Base-by-base conservation (phyloP, 2,329 filamentous ascomycete species). In the Colletotrichum costaricense region DNA sequence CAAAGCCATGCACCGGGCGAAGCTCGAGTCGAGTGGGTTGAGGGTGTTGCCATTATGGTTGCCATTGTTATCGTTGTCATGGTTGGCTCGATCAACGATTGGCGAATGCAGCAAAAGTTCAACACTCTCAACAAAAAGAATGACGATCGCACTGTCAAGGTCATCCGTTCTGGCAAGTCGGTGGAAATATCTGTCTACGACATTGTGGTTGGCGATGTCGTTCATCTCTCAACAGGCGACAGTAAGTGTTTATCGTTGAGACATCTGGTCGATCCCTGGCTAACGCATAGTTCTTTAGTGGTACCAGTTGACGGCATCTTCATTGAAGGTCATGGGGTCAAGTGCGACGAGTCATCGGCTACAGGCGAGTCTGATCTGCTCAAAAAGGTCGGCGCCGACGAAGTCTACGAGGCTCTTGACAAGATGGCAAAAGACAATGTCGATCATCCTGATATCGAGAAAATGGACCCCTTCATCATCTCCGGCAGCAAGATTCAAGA, bases 291-390 rank as follows among this genome's bases (percentile, higher is more conserved):
- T 8, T 49, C 19, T 49, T 19, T 22, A 49, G 42, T 92, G 58
- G 86, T 93, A 58, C 91, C 92, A 0, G 91, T 90, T 3, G 92
- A 94, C 77, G 92, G 92, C 2, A 84, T 93, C 55, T 87, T 93
- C 71, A 90, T 93, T 74, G 83, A 85, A 12, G 91, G 91, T 2
- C 89, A 93, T 75, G 90, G 89, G 54, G 82, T 93, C 73, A 91
- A 90, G 78, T 93, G 91, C 76, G 92, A 93, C 77, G 92, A 94
- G 80, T 93, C 91, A 8, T 92, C 91, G 6, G 89, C 90, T 1
- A 94, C 92, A 14, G 92, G 92, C 68, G 92, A 94, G 82, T 93
- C 91, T 2, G 91, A 93, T 76, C 88, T 90, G 59, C 89, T 93
- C 82, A 91, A 90, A 81, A 93, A 93, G 82, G 90, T 86, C 1